Conservation (phyloP, 805 yeast genomes). For the Vanderwaltozyma verrucispora region DNA sequence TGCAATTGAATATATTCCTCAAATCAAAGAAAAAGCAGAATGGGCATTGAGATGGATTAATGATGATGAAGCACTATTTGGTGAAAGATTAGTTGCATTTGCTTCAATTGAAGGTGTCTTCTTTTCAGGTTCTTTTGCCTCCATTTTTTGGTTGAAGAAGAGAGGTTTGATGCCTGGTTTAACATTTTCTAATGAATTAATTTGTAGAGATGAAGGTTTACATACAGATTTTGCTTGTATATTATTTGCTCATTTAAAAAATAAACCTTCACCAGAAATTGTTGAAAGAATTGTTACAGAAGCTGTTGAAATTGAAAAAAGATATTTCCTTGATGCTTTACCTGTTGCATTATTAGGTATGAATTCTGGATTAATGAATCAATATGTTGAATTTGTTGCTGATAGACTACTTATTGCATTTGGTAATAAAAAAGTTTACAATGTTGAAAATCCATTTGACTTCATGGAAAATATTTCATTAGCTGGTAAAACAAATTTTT, state of each 20-base stretch:
- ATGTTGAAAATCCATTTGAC: slow-evolving; percentile 89
- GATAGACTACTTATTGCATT: slow-evolving; percentile 87
- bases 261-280: slow-evolving; percentile 72
- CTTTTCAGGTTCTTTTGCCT: slow-evolving; percentile 97
- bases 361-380: slow-evolving; percentile 91
- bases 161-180: slow-evolving; percentile 99
- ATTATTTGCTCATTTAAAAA: slow-evolving; percentile 82
- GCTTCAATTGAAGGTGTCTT: slow-evolving; percentile 99
- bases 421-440: slow-evolving; percentile 84
- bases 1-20: slow-evolving; percentile 93
- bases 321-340: slow-evolving; percentile 88
- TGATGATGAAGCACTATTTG: slow-evolving; percentile 80
- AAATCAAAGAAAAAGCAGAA: slow-evolving; percentile 93
- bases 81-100: slow-evolving; percentile 93
- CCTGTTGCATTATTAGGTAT: slow-evolving; percentile 91
- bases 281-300: slow-evolving; percentile 84
- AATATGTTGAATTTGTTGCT: slow-evolving; percentile 95
- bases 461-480: slow-evolving; percentile 98
- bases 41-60: slow-evolving; percentile 98
- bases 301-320: slow-evolving; percentile 91
- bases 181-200: slow-evolving; percentile 94
- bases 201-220: slow-evolving; percentile 97
- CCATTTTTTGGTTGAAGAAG: slow-evolving; percentile 97
- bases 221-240: slow-evolving; percentile 98
- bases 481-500: slow-evolving; percentile 98